These are phyloP conservation scores for Solanum chilense DNA, from an alignment of 257 asterid species.

Conservation along the genomic window DNA sequence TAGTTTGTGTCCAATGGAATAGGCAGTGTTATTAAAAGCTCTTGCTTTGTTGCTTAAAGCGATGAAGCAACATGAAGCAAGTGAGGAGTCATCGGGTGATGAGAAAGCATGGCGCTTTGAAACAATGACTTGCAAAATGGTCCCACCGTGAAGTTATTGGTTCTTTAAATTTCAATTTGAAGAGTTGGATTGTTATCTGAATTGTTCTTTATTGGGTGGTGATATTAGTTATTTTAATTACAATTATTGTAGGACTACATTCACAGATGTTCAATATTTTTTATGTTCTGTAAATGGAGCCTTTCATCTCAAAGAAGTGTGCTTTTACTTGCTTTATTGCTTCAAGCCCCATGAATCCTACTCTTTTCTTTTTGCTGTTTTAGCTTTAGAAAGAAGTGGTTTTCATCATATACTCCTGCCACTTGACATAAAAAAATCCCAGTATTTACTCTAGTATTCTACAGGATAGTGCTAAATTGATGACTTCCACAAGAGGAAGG, in stretches of 20 bases:
- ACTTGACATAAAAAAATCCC: not conserved
- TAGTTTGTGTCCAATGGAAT: not conserved
- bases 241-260: not conserved
- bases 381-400: not conserved
- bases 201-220: not conserved
- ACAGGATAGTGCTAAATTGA: not conserved
- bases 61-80: not conserved
- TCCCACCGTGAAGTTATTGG: not conserved
- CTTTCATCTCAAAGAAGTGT: not conserved
- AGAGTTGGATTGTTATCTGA: not conserved
- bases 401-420: not conserved
- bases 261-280: not conserved
- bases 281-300: not conserved
- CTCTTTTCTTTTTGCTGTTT: not conserved
- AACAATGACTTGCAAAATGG: not conserved
- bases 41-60: not conserved
- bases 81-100: not conserved
- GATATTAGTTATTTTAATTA: not conserved
- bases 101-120: not conserved
- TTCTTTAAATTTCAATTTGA: not conserved
- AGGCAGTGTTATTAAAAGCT: not conserved
- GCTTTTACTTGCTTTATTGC: not conserved
- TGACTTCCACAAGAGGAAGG: not conserved
- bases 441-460: not conserved
- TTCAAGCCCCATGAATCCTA: not conserved